Percentiles rank a stretch among this genome's conserved stretches.
Conservation (phyloP, 371 early-diverging fungal species). For the Dichotomocladium elegans region DNA sequence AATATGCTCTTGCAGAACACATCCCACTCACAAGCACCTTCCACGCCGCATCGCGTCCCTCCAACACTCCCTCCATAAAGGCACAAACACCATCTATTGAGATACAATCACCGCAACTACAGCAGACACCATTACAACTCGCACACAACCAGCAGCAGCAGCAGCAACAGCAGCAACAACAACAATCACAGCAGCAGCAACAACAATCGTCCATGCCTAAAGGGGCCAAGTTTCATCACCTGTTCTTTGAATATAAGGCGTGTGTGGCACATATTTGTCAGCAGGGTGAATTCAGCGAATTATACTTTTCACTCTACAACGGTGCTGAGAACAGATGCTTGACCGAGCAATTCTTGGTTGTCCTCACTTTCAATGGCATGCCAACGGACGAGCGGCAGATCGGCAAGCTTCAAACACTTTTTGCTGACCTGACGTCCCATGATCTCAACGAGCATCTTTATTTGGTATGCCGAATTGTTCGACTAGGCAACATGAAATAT, state of each 20-base stretch:
- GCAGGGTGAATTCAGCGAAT: constrained; percentile 60
- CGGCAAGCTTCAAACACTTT: constrained; percentile 50
- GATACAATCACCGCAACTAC: background rate
- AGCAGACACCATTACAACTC: background rate
- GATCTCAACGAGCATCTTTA: constrained; percentile 53
- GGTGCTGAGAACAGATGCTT: constrained; percentile 43
- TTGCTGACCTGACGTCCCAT: constrained; percentile 52
- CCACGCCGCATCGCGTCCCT: background rate
- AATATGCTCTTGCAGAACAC: constrained; percentile 30
- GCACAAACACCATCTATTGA: background rate
- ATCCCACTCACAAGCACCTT: constrained; percentile 8
- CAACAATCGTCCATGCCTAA: constrained; percentile 12
- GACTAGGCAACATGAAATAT: constrained; percentile 61
- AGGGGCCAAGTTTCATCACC: constrained; percentile 46
- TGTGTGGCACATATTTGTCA: constrained; percentile 65
- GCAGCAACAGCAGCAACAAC: constrained; percentile 4
- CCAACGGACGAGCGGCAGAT: constrained; percentile 53
- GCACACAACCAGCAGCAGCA: background rate
- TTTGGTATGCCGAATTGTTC: constrained; percentile 61
- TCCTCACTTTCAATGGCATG: constrained; percentile 54
- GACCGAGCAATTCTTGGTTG: constrained; percentile 62
- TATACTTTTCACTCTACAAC: constrained; percentile 65
- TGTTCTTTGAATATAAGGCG: constrained; percentile 60
- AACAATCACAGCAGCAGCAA: background rate
- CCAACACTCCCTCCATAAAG: constrained; percentile 1